Evolutionary conservation across 768 basidiomycete genomes (phyloP), one percentile per base, ranked within the genome.

Genomic region (Russula griseocarnosa): DNA sequence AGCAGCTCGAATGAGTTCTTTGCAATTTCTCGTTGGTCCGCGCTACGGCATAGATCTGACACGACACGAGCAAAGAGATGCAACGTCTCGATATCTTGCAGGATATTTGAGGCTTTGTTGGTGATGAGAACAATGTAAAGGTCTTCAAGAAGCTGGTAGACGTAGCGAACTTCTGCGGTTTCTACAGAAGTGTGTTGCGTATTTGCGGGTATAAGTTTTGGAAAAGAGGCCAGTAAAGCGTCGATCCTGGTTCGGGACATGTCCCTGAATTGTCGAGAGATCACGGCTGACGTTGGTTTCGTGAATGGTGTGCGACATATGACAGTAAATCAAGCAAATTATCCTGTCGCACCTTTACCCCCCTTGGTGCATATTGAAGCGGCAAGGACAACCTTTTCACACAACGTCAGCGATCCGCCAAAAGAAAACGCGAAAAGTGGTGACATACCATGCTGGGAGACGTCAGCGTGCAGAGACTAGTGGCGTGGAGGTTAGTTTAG

Each of bases 71-170:
- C 88, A 70, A 97, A 89, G 42, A 99, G 88, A 69, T 95, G 92
- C 0, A 99, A 81, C 0, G 96, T 99, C 63, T 97, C 91, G 67
- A 98, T 96, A 74, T 98, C 97, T 78, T 97, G 97, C 44, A 99
- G 79, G 71, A 98, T 98, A 72, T 99, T 99, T n/a, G 92, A 94
- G 9, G 93, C 92, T 75, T 97, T 98, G 79, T 98, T 98, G 60
- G 96, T 98, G 76, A 98, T 95, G 67, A 98, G 82, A 69, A 98
- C 82, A 65, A 98, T 96, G 76, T 98, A 98, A 28, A 98, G 85
- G 74, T 98, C 94, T 75, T 97, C 94, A 52, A 98, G 83, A 0
- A 94, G 94, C 71, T 97, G 94, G 75, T 96, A 98, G 66, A 98
- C 94, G 73, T 94, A 98, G 70, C 94, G 90, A 56, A 96, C 94